Evolutionary conservation across 495 filamentous ascomycete genomes (phyloP).

Genomic region (Tuber microsphaerosporum): DNA sequence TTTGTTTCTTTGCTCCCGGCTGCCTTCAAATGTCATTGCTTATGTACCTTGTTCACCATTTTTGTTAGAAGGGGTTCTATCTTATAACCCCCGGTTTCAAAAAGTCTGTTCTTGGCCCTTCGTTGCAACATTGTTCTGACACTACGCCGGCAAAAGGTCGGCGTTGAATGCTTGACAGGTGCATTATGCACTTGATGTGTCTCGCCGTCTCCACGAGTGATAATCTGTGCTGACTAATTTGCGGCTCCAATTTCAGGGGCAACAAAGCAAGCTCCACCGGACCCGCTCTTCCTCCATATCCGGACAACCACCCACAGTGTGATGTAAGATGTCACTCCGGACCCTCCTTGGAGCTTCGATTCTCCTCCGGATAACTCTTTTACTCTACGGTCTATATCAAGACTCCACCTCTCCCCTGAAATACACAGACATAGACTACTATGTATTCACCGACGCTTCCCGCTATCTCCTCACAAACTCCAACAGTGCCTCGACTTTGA

Average conservation of each 20-base stretch:
- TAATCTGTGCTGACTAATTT: background rate
- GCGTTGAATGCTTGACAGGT: background rate
- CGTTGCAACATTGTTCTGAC: too few species aligned
- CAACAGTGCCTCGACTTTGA: slow-evolving; percentile 50
- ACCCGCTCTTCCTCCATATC: background rate
- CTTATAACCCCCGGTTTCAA: too few species aligned
- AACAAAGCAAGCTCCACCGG: background rate
- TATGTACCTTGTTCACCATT: too few species aligned
- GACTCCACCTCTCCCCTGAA: slow-evolving; percentile 83
- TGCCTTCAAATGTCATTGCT: too few species aligned
- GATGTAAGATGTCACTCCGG: slow-evolving; percentile 34
- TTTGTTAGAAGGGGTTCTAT: too few species aligned
- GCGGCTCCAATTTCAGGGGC: background rate
- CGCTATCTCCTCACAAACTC: slow-evolving; percentile 55
- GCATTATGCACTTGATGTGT: background rate
- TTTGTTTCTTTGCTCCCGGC: too few species aligned
- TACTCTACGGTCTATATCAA: slow-evolving; percentile 84
- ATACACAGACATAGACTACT: slow-evolving; percentile 98
- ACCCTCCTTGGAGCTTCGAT: slow-evolving; percentile 63
- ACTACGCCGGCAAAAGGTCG: background rate
- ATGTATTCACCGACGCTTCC: slow-evolving; percentile 95
- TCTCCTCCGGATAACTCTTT: slow-evolving; percentile 59
- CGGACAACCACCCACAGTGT: background rate
- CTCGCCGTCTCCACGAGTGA: background rate
- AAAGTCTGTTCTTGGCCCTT: too few species aligned